Base-by-base conservation (phyloP, 2,329 filamentous ascomycete species). In the Diaporthe sp. region DNA sequence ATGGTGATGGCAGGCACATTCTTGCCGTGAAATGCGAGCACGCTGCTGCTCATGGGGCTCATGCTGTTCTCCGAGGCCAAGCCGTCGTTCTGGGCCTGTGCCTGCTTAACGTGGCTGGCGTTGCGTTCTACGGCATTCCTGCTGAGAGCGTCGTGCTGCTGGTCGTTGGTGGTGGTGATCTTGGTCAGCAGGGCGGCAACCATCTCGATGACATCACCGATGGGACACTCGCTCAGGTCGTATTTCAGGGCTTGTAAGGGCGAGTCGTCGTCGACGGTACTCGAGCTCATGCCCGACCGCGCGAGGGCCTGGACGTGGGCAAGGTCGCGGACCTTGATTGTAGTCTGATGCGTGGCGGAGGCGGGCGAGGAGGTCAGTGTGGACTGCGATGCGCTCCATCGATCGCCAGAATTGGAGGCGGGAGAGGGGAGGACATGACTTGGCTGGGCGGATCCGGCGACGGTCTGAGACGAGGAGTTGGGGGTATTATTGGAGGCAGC, bases 1-100 rank as follows among this genome's bases (percentile, higher is more conserved):
- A 99, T 98, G 28, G 96, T 98, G 81, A 99, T 99, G 82, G 94
- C 97, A 1, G 97, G 97, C 15, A 98, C 94, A 79, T 99, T 99
- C 86, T 98, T 98, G 79, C 97, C 97, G 82, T 99, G 97, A 80
- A 99, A 99, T 17, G 97, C 96, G 53, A 99, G 89, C 4, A 99
- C 96, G 73, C 89, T 91, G 76, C 89, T 89, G 79, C 88, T 90
- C 47, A 91, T 81, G 5, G 90, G 88, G 77, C 88, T 90, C 83
- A 89, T 88, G 88, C 94, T 79, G 87, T 81, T 58, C 74, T 79
- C 77, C 63, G 70, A 74, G 37, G 55, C 73, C 9, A 74, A 65
- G 4, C 76, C 76, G 28, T 79, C 76, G 6, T 76, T 79, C 22
- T 82, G 81, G 8, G 81, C 81, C 72, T 83, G 81, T 2, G 88